Evolutionary conservation across 345 rosid genomes (phyloP).

Genomic region (Lenwebbia sp.): DNA sequence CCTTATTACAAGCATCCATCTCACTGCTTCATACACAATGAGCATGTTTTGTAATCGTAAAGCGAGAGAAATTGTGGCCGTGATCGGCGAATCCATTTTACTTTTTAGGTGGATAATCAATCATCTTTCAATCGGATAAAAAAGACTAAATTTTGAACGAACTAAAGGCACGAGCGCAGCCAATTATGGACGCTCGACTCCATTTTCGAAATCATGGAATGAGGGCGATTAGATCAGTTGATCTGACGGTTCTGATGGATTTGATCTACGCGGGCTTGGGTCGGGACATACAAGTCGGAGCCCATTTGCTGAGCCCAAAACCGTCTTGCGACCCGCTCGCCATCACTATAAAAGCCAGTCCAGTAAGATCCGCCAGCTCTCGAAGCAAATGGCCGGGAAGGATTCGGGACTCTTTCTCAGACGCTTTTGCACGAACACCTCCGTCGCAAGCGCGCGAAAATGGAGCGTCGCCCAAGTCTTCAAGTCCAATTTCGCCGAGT

Average conservation of each 20-base stretch:
- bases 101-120: not conserved
- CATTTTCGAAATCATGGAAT: not conserved
- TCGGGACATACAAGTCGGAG: not conserved
- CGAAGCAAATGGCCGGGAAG: not conserved
- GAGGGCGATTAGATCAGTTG: not conserved
- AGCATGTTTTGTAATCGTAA: not conserved
- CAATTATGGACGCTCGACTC: not conserved
- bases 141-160: not conserved
- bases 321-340: not conserved
- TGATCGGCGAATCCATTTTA: not conserved
- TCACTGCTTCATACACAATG: not conserved
- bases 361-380: not conserved
- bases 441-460: not conserved
- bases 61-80: not conserved
- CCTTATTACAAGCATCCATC: not conserved
- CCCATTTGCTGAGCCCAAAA: not conserved
- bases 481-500: constrained; percentile 46
- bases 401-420: not conserved
- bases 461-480: constrained; percentile 64
- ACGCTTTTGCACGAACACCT: constrained; percentile 28
- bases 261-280: not conserved
- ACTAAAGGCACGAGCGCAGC: not conserved
- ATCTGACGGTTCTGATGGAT: not conserved
- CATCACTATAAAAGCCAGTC: not conserved
- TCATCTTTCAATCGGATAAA: not conserved